These are phyloP conservation scores for Phytophthora tubulina DNA, from an alignment of 352 stramenopile genomes.

Conservation along the genomic window DNA sequence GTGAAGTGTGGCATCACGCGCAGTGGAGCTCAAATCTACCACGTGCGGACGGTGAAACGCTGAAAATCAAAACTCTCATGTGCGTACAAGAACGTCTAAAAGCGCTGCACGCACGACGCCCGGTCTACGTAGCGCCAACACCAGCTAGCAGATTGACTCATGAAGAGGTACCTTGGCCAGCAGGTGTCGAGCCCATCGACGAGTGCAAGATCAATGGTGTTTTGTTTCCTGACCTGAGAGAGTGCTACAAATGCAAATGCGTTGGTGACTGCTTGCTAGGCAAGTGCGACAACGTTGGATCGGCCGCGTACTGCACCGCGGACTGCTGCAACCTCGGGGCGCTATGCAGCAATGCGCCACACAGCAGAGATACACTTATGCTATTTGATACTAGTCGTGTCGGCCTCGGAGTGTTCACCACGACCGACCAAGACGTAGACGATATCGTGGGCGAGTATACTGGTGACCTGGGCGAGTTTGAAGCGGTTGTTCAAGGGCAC, in stretches of 20 bases:
- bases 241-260: too few species aligned
- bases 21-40: not conserved
- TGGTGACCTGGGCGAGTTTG: not conserved
- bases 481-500: not conserved
- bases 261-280: slow-evolving; percentile 8
- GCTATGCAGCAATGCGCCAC: slow-evolving; percentile 15
- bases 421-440: not conserved
- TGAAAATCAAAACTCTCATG: not conserved
- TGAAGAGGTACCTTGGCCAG: slow-evolving; percentile 4
- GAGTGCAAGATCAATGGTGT: too few species aligned
- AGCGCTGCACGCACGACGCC: not conserved
- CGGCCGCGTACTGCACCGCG: slow-evolving; percentile 3
- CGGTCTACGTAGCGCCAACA: not conserved
- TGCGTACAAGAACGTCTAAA: not conserved
- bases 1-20: not conserved
- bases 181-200: not conserved
- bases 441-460: slow-evolving; percentile 15
- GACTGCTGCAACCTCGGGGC: slow-evolving; percentile 2
- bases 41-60: not conserved
- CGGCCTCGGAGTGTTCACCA: not conserved
- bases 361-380: not conserved
- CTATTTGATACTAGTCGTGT: slow-evolving; percentile 2
- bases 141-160: not conserved
- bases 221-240: too few species aligned
- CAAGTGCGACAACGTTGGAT: not conserved